phyloP scores from a whole-genome alignment of 2,329 filamentous ascomycete genomes.

The Diaporthe destruens region DNA sequence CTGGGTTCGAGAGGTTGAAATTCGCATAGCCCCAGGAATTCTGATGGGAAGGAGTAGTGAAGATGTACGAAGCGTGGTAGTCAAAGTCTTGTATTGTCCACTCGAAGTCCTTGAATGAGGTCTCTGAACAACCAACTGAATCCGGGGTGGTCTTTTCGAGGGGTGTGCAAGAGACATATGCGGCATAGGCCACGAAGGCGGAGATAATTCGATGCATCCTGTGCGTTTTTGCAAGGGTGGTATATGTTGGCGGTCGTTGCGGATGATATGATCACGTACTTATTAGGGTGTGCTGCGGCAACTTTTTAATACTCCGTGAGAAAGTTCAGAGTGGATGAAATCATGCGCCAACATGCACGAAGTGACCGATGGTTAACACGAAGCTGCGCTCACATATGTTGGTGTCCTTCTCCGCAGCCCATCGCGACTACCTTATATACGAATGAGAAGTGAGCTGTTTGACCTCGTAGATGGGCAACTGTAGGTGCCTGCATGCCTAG shows the following conservation, averaged over 20 bases:
- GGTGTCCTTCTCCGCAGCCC: constrained; percentile 1
- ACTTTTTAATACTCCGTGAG: neutral
- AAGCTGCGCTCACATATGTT: constrained; percentile 5
- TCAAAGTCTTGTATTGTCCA: constrained; percentile 61
- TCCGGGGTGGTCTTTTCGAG: constrained; percentile 43
- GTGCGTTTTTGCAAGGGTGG: too few species aligned
- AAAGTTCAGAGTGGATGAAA: too few species aligned
- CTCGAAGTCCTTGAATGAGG: constrained; percentile 51
- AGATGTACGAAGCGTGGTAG: constrained; percentile 62
- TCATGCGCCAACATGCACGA: neutral
- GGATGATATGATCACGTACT: neutral
- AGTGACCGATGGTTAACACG: neutral
- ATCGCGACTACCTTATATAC: constrained; percentile 1
- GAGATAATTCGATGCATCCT: constrained; percentile 19
- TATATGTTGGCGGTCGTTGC: neutral
- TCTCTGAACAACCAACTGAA: constrained; percentile 49
- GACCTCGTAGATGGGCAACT: neutral
- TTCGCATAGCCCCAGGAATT: constrained; percentile 60
- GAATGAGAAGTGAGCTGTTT: constrained; percentile 5
- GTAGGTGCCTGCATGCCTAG: neutral
- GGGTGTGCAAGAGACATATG: constrained; percentile 42
- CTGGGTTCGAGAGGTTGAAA: constrained; percentile 64
- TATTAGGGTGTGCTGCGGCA: neutral
- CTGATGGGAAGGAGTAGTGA: constrained; percentile 65
- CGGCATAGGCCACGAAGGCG: constrained; percentile 4